Conservation (phyloP, 352 stramenopile species). For the Aphanomyces cochlioides region DNA sequence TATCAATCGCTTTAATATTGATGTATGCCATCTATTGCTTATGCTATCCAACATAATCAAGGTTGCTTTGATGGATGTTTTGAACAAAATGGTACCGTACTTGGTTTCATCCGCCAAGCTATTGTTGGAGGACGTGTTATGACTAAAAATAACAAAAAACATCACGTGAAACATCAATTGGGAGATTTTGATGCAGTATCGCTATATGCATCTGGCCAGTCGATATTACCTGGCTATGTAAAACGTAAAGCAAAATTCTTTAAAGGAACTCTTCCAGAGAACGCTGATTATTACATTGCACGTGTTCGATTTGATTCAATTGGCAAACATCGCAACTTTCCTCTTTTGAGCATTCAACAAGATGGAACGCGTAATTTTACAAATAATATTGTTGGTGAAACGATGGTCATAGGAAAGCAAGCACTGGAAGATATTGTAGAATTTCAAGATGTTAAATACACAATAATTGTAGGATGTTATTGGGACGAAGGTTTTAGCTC, state of each 20-base stretch:
- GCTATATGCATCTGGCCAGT: slow-evolving; percentile 23
- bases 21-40: slow-evolving; percentile 28
- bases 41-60: slow-evolving; percentile 29
- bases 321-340: slow-evolving; percentile 25
- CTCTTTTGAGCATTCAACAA: slow-evolving; percentile 18
- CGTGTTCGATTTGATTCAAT: slow-evolving; percentile 26
- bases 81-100: slow-evolving; percentile 17
- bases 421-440: slow-evolving; percentile 30
- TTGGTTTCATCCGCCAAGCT: slow-evolving; percentile 28
- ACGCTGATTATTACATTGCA: slow-evolving; percentile 29
- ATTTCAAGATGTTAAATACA: slow-evolving; percentile 28
- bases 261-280: slow-evolving; percentile 14
- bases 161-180: slow-evolving; percentile 27
- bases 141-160: slow-evolving; percentile 29
- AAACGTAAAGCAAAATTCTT: slow-evolving; percentile 28
- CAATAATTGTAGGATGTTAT: slow-evolving; percentile 25
- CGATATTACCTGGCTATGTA: slow-evolving; percentile 20
- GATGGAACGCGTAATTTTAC: slow-evolving; percentile 25
- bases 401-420: slow-evolving; percentile 18
- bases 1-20: slow-evolving; percentile 23
- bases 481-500: slow-evolving; percentile 31
- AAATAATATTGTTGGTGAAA: slow-evolving; percentile 25
- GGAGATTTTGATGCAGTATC: slow-evolving; percentile 27
- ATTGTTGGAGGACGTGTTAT: slow-evolving; percentile 31
- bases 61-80: slow-evolving; percentile 30